Evolutionary conservation across 495 filamentous ascomycete species (phyloP).

Genomic region (Parmelia sp.): DNA sequence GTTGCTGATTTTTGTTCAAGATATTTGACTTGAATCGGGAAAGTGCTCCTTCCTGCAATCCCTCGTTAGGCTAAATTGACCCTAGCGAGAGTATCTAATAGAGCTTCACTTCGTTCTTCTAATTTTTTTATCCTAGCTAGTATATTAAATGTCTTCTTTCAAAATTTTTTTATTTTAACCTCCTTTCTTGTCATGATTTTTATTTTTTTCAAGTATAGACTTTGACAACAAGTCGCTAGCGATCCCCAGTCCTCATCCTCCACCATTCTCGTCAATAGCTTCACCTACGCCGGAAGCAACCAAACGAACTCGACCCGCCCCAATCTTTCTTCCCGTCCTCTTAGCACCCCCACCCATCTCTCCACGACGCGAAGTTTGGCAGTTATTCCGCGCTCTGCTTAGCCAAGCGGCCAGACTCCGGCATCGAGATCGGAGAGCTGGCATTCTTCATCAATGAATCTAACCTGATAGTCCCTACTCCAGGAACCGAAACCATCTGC

Average conservation of each 20-base stretch:
- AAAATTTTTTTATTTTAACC: too few species aligned
- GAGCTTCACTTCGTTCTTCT: too few species aligned
- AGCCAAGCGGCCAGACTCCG: slow-evolving; percentile 47
- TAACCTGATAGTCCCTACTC: slow-evolving; percentile 42
- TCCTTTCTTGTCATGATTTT: too few species aligned
- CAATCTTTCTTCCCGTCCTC: neutral
- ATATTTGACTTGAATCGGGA: too few species aligned
- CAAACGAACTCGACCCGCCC: neutral
- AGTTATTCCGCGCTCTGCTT: slow-evolving; percentile 49
- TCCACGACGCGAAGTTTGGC: slow-evolving; percentile 37
- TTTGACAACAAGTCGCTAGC: too few species aligned
- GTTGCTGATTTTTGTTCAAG: too few species aligned
- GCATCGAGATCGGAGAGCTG: slow-evolving; percentile 41
- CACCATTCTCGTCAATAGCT: slow-evolving; percentile 20
- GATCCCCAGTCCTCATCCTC: slow-evolving; percentile 34
- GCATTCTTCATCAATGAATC: slow-evolving; percentile 46
- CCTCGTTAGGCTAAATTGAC: too few species aligned
- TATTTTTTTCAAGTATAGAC: too few species aligned
- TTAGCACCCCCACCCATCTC: slow-evolving; percentile 30
- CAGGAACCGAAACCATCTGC: slow-evolving; percentile 34
- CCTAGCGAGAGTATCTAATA: too few species aligned
- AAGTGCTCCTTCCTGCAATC: too few species aligned
- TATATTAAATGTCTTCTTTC: too few species aligned
- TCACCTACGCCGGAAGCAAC: neutral
- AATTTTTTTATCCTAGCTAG: too few species aligned